Base-by-base conservation (phyloP, 2,329 filamentous ascomycete species). In the Fulvia fulva region DNA sequence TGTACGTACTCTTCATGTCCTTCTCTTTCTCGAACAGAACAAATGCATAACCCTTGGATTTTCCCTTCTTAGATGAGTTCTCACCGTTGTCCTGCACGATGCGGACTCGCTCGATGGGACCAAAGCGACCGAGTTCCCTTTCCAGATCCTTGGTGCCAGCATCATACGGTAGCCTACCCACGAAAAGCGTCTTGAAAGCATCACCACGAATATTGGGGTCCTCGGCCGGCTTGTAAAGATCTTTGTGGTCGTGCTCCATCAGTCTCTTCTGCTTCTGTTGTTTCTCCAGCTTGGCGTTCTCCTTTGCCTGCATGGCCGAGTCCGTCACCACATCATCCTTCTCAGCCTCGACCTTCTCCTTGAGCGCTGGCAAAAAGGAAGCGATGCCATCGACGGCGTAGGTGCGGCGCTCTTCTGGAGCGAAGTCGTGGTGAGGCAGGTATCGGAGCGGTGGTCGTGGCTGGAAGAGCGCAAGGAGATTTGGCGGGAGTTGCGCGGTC, bases 1-100 rank as follows among this genome's bases (percentile, higher is more conserved):
- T 26, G 12, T 16, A 34, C 58, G 51, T 95, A 97, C 92, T 91
- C 91, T 95, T 95, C 92, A 97, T 97, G 74, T 97, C 94, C 77
- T 93, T 92, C 78, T 97, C 94, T 74, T 90, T 88, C 77, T 97
- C 93, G 73, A 93, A 99, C 55, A 97, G 90, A 67, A 99, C 88
- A 73, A 99, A 99, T 61, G 91, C 94, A 75, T 99, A 99, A 62
- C 94, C 94, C 70, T 88, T 23, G 11, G 58, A 57, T 62, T 64
- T 66, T 26, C 57, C 59, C 11, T 57, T 55, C 74, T 82, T 88
- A 71, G 83, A 83, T 66, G 82, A 77, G 73, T 96, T 88, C 69
- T 85, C 85, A 66, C 97, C 85, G 67, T 96, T 90, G 62, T 93
- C 90, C 70, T 96, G 96, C 19, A 64, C 61, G 55, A 75, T 69